phyloP scores from a whole-genome alignment of 1,284 basidiomycete species.

The Apiotrichum gamsii region DNA sequence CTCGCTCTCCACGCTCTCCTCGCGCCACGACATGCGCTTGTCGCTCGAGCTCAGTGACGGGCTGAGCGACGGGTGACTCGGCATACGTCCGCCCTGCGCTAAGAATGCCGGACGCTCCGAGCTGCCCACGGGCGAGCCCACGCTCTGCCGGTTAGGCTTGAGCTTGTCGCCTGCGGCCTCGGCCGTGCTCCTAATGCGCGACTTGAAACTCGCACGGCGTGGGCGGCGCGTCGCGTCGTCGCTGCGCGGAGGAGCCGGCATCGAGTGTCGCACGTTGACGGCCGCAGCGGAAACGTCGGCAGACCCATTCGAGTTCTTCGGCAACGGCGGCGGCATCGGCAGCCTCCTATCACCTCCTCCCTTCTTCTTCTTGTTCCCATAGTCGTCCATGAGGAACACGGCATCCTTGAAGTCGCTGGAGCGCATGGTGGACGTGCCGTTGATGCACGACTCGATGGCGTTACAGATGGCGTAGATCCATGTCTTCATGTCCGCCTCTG shows the following conservation, averaged over 20 bases:
- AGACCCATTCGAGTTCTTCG: not conserved
- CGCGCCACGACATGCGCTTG: not conserved
- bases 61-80: conserved; percentile 2
- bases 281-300: not conserved
- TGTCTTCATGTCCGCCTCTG: conserved; percentile 48
- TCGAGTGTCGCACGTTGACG: conserved; percentile 20
- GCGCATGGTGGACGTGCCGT: conserved; percentile 49
- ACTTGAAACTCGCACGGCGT: conserved; percentile 40
- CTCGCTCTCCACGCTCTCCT: conserved; percentile 20
- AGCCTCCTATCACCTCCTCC: not conserved
- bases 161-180: conserved; percentile 29
- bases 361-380: not conserved
- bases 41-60: not conserved
- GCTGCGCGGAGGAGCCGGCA: conserved; percentile 26
- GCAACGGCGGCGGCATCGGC: conserved; percentile 1
- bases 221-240: conserved; percentile 1
- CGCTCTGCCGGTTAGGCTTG: conserved; percentile 3
- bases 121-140: no score
- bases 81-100: conserved; percentile 11
- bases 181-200: conserved; percentile 31
- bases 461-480: conserved; percentile 53
- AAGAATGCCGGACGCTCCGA: conserved; percentile 15
- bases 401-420: conserved; percentile 30
- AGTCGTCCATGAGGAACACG: not conserved
- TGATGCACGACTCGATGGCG: conserved; percentile 52